phyloP scores from a whole-genome alignment of 768 basidiomycete species.

The Leucocoprinus leucothites region DNA sequence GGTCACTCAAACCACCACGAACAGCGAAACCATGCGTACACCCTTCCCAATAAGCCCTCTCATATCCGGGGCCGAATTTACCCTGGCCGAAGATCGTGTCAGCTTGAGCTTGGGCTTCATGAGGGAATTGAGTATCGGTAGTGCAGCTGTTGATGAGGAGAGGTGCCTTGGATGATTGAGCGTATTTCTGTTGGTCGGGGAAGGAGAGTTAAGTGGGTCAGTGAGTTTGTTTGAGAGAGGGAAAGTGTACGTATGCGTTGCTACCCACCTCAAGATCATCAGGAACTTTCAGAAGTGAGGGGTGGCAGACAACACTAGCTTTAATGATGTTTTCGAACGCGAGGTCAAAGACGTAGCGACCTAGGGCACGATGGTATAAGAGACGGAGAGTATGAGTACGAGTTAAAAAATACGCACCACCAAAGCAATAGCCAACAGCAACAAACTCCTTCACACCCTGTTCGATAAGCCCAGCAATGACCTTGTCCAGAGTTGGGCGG shows the following conservation, averaged over 20 bases:
- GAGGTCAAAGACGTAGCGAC: conserved; percentile 58
- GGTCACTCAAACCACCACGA: conserved; percentile 44
- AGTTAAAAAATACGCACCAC: conserved; percentile 35
- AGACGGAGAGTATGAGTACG: too few relatives aligned
- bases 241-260: not conserved
- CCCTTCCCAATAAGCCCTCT: conserved; percentile 43
- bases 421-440: conserved; percentile 69
- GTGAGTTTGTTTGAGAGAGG: not conserved
- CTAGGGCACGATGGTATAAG: conserved; percentile 20
- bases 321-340: conserved; percentile 52
- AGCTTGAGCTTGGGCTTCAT: conserved; percentile 38
- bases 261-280: conserved; percentile 55
- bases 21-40: conserved; percentile 55
- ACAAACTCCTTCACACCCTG: conserved; percentile 57
- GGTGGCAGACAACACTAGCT: conserved; percentile 53
- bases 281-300: conserved; percentile 57
- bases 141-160: conserved; percentile 70
- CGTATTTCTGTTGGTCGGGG: conserved; percentile 41
- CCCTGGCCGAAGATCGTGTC: conserved; percentile 47
- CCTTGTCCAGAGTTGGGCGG: conserved; percentile 51
- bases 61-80: conserved; percentile 47
- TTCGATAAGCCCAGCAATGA: conserved; percentile 53
- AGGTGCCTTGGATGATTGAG: conserved; percentile 42
- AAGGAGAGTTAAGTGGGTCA: not conserved
- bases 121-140: conserved; percentile 48